Evolutionary conservation across 1,284 basidiomycete species (phyloP).

Genomic region (Kwoniella shivajii): DNA sequence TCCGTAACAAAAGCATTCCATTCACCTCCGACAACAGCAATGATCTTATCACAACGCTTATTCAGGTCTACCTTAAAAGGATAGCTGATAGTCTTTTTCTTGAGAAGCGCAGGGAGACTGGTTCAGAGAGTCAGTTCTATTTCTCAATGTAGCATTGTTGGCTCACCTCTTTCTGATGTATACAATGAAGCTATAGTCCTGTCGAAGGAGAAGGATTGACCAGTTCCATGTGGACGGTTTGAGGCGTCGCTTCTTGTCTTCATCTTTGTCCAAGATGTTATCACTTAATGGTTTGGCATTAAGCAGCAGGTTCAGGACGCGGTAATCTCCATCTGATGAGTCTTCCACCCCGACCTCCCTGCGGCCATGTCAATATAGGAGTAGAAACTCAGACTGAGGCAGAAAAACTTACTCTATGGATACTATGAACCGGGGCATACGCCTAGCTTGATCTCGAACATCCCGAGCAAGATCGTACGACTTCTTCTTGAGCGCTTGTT

Average conservation of each 20-base stretch:
- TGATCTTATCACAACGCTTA: constrained; percentile 13
- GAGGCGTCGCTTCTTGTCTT: constrained; percentile 2
- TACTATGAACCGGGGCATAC: constrained; percentile 9
- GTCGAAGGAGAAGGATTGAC: constrained; percentile 9
- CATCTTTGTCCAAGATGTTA: not conserved
- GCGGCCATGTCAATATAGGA: not conserved
- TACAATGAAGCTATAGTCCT: constrained; percentile 4
- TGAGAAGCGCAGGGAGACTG: not conserved
- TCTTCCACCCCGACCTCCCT: not conserved
- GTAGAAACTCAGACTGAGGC: not conserved
- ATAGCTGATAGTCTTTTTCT: constrained; percentile 4
- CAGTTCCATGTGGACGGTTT: constrained; percentile 3
- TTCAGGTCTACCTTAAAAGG: constrained; percentile 1
- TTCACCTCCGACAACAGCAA: constrained; percentile 11
- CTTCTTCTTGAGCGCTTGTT: constrained; percentile 2
- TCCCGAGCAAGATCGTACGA: not conserved
- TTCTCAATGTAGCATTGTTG: too few species aligned
- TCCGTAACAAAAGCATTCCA: not conserved
- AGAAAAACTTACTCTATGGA: constrained; percentile 11
- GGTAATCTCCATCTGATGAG: not conserved
- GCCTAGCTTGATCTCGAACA: constrained; percentile 1
- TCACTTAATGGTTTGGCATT: not conserved
- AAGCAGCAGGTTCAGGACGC: not conserved
- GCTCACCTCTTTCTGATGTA: constrained; percentile 3
- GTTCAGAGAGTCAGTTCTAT: not conserved